These are phyloP conservation scores for Immersiella caudata DNA, from an alignment of 495 filamentous ascomycete genomes.

Conservation along the genomic window DNA sequence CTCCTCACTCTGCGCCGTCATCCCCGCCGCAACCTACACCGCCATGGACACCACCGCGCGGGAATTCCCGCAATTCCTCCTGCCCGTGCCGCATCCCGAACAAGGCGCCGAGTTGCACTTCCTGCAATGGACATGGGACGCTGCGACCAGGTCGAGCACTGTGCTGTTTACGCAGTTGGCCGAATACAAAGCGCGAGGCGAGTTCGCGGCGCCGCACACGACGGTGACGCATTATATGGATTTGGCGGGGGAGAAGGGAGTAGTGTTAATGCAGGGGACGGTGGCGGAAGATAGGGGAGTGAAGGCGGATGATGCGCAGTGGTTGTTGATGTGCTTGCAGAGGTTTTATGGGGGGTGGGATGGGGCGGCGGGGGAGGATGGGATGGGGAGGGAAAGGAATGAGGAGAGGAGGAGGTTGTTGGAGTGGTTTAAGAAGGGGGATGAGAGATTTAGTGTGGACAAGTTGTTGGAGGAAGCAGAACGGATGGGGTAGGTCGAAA, in stretches of 20 bases:
- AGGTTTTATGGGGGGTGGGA: slow-evolving; percentile 73
- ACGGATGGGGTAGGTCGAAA: slow-evolving; percentile 58
- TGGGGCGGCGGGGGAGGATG: slow-evolving; percentile 50
- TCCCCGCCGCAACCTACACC: slow-evolving; percentile 71
- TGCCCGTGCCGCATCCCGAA: slow-evolving; percentile 76
- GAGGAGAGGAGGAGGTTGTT: slow-evolving; percentile 64
- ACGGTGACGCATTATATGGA: slow-evolving; percentile 90
- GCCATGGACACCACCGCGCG: slow-evolving; percentile 68
- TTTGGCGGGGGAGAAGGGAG: slow-evolving; percentile 65
- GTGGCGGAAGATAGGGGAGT: slow-evolving; percentile 79
- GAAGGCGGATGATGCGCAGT: slow-evolving; percentile 75
- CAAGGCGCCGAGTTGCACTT: slow-evolving; percentile 80
- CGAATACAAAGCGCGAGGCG: slow-evolving; percentile 87
- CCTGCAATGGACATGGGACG: slow-evolving; percentile 73
- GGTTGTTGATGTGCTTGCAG: slow-evolving; percentile 92
- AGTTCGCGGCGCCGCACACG: slow-evolving; percentile 88
- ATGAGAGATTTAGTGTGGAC: slow-evolving; percentile 78
- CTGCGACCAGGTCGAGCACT: slow-evolving; percentile 66
- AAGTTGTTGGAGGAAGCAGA: slow-evolving; percentile 84
- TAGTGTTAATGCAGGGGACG: slow-evolving; percentile 82
- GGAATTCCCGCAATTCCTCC: slow-evolving; percentile 81
- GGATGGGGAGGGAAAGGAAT: slow-evolving; percentile 32
- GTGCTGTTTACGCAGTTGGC: slow-evolving; percentile 91
- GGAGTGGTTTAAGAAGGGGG: slow-evolving; percentile 79
- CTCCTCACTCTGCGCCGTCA: slow-evolving; percentile 75